Conservation (phyloP, 805 yeast species). For the Candida nemodendra region DNA sequence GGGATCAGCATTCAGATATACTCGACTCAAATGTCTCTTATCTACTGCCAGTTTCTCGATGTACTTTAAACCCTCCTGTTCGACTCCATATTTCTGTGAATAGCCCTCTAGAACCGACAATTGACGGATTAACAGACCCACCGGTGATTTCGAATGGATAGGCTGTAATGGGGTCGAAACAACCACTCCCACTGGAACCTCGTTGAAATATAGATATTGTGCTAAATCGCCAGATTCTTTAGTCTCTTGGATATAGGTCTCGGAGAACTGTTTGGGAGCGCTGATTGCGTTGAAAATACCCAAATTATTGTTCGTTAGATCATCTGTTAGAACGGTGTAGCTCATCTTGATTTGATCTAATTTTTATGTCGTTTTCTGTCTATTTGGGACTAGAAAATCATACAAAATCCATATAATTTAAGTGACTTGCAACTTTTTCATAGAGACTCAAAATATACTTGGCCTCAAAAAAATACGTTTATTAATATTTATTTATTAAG, state of each 20-base stretch:
- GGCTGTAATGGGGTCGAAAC: constrained; percentile 53
- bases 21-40: constrained; percentile 48
- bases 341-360: constrained; percentile 10
- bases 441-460: too few species aligned
- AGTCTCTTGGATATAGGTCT: constrained; percentile 50
- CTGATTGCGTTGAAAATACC: constrained; percentile 60
- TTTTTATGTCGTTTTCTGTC: constrained; percentile 29
- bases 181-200: constrained; percentile 78
- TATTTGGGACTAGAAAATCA: too few species aligned
- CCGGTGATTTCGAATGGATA: constrained; percentile 36
- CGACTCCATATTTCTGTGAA: constrained; percentile 56
- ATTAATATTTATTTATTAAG: too few species aligned
- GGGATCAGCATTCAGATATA: constrained; percentile 26
- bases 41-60: constrained; percentile 55
- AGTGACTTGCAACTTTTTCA: too few species aligned
- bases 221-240: constrained; percentile 49
- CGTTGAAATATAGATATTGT: constrained; percentile 61
- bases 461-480: too few species aligned
- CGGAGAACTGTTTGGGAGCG: constrained; percentile 52
- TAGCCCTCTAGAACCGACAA: constrained; percentile 58
- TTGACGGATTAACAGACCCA: constrained; percentile 26
- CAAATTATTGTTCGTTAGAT: constrained; percentile 57
- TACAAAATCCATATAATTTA: too few species aligned
- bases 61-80: constrained; percentile 53
- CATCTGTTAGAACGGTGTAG: constrained; percentile 47